phyloP scores from a whole-genome alignment of 768 basidiomycete genomes.

The Mycena latifolia region DNA sequence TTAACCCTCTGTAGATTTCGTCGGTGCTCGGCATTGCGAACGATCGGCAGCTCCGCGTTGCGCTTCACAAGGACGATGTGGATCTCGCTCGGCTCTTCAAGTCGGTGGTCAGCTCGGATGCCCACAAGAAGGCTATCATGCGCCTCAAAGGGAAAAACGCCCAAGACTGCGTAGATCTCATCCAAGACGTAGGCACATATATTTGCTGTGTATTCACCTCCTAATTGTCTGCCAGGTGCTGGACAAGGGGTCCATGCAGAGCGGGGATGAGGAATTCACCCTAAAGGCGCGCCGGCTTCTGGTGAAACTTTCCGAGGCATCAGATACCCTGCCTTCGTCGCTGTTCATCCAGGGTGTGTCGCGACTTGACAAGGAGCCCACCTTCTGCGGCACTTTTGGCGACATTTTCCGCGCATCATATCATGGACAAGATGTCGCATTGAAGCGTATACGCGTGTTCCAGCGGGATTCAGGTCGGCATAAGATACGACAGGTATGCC shows the following conservation, averaged over 20 bases:
- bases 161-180: conserved; percentile 36
- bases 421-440: conserved; percentile 39
- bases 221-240: conserved; percentile 23
- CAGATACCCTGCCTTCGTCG: conserved; percentile 41
- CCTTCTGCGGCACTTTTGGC: conserved; percentile 44
- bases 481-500: conserved; percentile 35
- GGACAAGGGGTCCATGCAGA: conserved; percentile 31
- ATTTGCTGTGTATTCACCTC: neutral
- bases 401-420: conserved; percentile 44
- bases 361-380: conserved; percentile 38
- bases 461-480: conserved; percentile 33
- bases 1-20: conserved; percentile 20
- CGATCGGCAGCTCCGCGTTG: conserved; percentile 30
- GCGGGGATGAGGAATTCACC: conserved; percentile 27
- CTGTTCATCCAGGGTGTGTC: conserved; percentile 41
- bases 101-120: conserved; percentile 12
- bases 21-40: conserved; percentile 31
- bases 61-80: conserved; percentile 36
- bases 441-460: conserved; percentile 45
- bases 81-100: conserved; percentile 31
- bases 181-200: conserved; percentile 32
- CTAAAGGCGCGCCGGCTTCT: conserved; percentile 40
- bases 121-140: conserved; percentile 28
- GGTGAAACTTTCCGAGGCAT: conserved; percentile 39
- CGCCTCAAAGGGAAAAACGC: conserved; percentile 36